Conservation (phyloP, 768 basidiomycete species). For the Auriscalpium microsporum region DNA sequence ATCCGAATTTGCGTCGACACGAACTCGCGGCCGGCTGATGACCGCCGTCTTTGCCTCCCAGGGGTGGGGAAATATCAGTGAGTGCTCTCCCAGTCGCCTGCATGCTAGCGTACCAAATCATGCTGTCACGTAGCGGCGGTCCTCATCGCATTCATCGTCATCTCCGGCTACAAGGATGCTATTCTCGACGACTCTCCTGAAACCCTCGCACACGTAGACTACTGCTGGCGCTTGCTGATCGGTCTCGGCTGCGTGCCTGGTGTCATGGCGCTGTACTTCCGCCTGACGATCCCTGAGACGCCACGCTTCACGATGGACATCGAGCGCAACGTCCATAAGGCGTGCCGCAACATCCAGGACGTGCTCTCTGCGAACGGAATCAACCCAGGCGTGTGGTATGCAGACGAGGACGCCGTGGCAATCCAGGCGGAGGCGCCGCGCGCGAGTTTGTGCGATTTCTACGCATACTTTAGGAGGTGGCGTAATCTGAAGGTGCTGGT, state of each 20-base stretch:
- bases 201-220: slow-evolving; percentile 50
- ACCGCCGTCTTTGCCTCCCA: slow-evolving; percentile 80
- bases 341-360: slow-evolving; percentile 60
- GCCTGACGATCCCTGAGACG: slow-evolving; percentile 87
- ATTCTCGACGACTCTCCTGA: slow-evolving; percentile 39
- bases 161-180: slow-evolving; percentile 57
- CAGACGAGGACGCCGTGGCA: slow-evolving; percentile 47
- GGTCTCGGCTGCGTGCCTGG: slow-evolving; percentile 83
- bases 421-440: slow-evolving; percentile 62
- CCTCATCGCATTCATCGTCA: slow-evolving; percentile 55
- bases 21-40: slow-evolving; percentile 79
- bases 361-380: slow-evolving; percentile 37
- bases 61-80: slow-evolving; percentile 81
- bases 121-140: slow-evolving; percentile 39
- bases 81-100: slow-evolving; percentile 15
- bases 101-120: neutral
- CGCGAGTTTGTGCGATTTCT: slow-evolving; percentile 63
- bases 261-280: slow-evolving; percentile 79
- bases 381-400: slow-evolving; percentile 28
- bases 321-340: slow-evolving; percentile 74
- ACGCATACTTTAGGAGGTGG: slow-evolving; percentile 59
- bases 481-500: slow-evolving; percentile 72
- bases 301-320: slow-evolving; percentile 92
- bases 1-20: slow-evolving; percentile 78
- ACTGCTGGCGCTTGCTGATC: slow-evolving; percentile 81